These are phyloP conservation scores for Vitis rupestris DNA, from an alignment of 164 flowering plant species.

Conservation along the genomic window DNA sequence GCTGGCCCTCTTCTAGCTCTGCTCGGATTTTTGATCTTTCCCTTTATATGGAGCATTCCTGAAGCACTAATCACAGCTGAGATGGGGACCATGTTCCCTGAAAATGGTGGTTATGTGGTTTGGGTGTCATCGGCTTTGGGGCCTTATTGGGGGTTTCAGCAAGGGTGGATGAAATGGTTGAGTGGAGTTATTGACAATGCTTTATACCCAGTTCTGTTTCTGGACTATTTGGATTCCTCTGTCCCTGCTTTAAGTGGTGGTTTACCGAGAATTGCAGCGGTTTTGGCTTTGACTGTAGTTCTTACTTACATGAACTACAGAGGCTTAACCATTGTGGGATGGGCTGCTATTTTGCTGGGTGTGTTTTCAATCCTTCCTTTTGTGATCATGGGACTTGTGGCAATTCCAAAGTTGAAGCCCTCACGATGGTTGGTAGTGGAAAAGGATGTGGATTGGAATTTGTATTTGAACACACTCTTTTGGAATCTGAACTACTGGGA, in stretches of 20 bases:
- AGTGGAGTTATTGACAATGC: conserved; percentile 75
- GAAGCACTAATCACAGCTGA: conserved; percentile 64
- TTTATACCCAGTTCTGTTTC: conserved; percentile 52
- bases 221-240: conserved; percentile 50
- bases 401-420: conserved; percentile 48
- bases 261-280: conserved; percentile 33
- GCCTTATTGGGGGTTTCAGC: conserved; percentile 62
- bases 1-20: conserved; percentile 66
- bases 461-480: conserved; percentile 55
- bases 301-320: conserved; percentile 59
- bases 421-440: conserved; percentile 47
- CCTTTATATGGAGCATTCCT: conserved; percentile 63
- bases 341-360: conserved; percentile 44
- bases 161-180: conserved; percentile 73
- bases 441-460: conserved; percentile 42
- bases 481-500: conserved; percentile 73
- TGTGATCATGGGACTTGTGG: conserved; percentile 45
- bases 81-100: conserved; percentile 69
- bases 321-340: conserved; percentile 56
- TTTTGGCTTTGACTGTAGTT: conserved; percentile 28
- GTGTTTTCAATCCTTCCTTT: conserved; percentile 50
- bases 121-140: conserved; percentile 67
- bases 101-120: conserved; percentile 61
- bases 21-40: conserved; percentile 52
- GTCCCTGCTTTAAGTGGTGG: conserved; percentile 40